Base-by-base conservation (phyloP, 75 land plant genomes). In the Azolla pinnata region DNA sequence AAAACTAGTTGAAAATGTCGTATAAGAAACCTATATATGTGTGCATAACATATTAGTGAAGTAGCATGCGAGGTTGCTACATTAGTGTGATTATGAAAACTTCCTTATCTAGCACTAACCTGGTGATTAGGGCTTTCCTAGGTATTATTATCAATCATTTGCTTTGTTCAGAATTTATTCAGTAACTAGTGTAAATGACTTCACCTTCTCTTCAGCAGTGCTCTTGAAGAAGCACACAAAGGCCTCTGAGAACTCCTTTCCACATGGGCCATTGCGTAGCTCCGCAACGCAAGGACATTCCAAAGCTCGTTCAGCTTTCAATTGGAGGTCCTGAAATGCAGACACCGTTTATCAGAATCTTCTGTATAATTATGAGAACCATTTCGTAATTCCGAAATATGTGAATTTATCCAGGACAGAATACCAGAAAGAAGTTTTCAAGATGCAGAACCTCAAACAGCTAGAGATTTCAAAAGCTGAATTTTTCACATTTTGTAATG, bases 211-310 rank as follows among this genome's bases (percentile, higher is more conserved):
- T 59, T 79, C 79, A 19, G 82, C 81, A 29, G 81, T 77, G 70
- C 97, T 92, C 60, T 83, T 92, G 58, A 88, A 52, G 56, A 83
- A 92, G 62, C 97, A 88, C 16, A 77, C 44, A 63, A 92, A 92
- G 26, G 97, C 86, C 29, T 85, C 90, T 17, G 90, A 60, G 54
- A 92, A 92, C 47, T 79, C 80, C 33, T 34, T 60, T 25, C 97
- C 97, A 77, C 97, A 92, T 30, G 97, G 81, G 2, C 97, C 97
- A 44, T 59, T 80, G 14, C 84, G 80, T 61, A 92, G 60, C 1
- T 78, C 82, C 57, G 95, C 95, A 47, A 92, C 75, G 51, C 97
- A 92, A 31, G 96, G 96, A 56, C 97, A 92, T 56, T 88, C 84
- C 59, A 92, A 53, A 46, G 96, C 96, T 68, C 70, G 73, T 47